Percentiles rank a stretch among this genome's conserved stretches.
Conservation (phyloP, 1,284 basidiomycete species). For the Coniophora puteana region DNA sequence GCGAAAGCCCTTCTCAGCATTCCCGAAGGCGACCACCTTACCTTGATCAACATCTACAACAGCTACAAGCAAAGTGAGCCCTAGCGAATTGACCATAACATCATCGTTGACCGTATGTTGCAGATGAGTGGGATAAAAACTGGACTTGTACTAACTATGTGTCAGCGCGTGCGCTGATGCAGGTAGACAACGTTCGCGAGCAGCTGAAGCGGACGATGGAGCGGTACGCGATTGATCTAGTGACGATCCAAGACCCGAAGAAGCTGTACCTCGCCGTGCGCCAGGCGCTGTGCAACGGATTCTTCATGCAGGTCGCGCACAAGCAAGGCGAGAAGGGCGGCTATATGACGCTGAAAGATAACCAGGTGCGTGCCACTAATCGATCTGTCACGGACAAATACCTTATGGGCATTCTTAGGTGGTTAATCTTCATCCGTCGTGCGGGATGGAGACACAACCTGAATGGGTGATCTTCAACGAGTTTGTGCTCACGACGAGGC, state of each 20-base stretch:
- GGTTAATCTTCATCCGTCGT: constrained; percentile 92
- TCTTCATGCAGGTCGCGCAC: constrained; percentile 99
- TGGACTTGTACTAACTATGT: constrained; percentile 97
- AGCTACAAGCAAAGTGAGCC: constrained; percentile 80
- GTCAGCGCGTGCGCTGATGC: constrained; percentile 77
- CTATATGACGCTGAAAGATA: constrained; percentile 92
- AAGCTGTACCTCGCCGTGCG: constrained; percentile 82
- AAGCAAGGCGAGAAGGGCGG: constrained; percentile 89
- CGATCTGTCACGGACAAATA: neutral
- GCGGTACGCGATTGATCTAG: constrained; percentile 78
- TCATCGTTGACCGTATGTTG: too few relatives aligned
- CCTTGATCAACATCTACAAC: constrained; percentile 94
- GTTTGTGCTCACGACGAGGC: constrained; percentile 89
- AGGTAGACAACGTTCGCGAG: constrained; percentile 94
- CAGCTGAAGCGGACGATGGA: constrained; percentile 95
- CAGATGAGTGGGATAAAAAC: constrained; percentile 73
- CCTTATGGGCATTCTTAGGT: too few relatives aligned
- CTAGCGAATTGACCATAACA: too few relatives aligned
- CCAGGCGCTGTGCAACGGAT: constrained; percentile 86
- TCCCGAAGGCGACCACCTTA: constrained; percentile 95
- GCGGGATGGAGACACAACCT: constrained; percentile 88
- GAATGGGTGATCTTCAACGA: constrained; percentile 99
- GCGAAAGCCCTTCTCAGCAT: constrained; percentile 89
- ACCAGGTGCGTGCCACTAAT: constrained; percentile 54
- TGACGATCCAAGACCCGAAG: constrained; percentile 78